phyloP scores from a whole-genome alignment of 306 rosid species.

The Prunus dulcis region DNA sequence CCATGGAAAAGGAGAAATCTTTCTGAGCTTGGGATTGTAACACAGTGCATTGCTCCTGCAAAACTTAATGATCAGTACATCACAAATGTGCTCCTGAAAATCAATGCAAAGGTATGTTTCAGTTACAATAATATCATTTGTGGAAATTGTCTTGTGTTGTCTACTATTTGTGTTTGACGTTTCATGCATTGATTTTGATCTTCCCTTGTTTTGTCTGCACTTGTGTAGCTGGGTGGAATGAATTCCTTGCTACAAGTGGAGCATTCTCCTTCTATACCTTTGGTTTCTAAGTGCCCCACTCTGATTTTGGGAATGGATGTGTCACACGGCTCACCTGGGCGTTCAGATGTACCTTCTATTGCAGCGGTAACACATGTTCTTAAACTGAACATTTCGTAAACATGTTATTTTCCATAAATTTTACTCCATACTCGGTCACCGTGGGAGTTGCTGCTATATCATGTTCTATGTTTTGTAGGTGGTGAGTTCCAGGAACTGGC shows the following conservation, averaged over 20 bases:
- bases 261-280: conserved; percentile 18
- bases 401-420: not conserved
- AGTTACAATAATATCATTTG: not conserved
- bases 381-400: not conserved
- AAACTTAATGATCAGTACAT: conserved; percentile 41
- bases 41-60: conserved; percentile 47
- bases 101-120: conserved; percentile 47
- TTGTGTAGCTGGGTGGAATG: conserved; percentile 43
- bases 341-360: conserved; percentile 38
- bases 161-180: not conserved
- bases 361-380: conserved; percentile 36
- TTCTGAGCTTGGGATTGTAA: conserved; percentile 26
- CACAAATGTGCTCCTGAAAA: conserved; percentile 44
- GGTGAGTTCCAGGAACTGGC: conserved; percentile 89
- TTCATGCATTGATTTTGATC: not conserved
- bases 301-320: conserved; percentile 52
- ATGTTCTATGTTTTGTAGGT: conserved; percentile 38
- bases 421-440: not conserved
- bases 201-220: not conserved
- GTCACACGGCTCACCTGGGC: conserved; percentile 50
- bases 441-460: not conserved
- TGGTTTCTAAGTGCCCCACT: conserved; percentile 35
- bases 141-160: not conserved
- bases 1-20: conserved; percentile 50
- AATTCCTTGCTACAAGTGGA: conserved; percentile 33